These are phyloP conservation scores for Exophiala bonariae DNA, from an alignment of 2,329 filamentous ascomycete species.

Conservation along the genomic window DNA sequence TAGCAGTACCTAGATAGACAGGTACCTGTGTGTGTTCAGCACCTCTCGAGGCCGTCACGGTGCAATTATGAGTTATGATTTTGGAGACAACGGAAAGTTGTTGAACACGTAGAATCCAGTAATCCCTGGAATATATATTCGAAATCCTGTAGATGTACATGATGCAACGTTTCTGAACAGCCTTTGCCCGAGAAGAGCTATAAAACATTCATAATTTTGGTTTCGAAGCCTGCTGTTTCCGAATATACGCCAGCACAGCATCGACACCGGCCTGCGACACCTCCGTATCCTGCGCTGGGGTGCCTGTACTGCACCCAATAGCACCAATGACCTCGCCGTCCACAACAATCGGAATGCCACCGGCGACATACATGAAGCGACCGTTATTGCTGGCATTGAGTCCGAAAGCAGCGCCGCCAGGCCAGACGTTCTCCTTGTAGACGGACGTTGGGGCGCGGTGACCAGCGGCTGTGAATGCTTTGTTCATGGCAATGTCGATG, in stretches of 20 bases:
- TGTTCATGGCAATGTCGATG: constrained; percentile 53
- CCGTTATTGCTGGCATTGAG: constrained; percentile 52
- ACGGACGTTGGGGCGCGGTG: constrained; percentile 52
- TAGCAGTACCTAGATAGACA: too few species aligned
- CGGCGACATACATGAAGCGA: constrained; percentile 55
- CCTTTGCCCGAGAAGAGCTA: too few species aligned
- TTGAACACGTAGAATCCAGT: too few species aligned
- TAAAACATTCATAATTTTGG: constrained; percentile 40
- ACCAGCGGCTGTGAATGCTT: constrained; percentile 59
- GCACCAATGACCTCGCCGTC: constrained; percentile 53
- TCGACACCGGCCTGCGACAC: constrained; percentile 54
- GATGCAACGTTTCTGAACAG: too few species aligned
- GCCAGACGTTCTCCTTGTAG: constrained; percentile 56
- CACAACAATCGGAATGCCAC: constrained; percentile 53
- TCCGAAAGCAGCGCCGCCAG: constrained; percentile 53
- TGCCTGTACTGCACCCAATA: constrained; percentile 56
- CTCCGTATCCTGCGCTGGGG: constrained; percentile 55
- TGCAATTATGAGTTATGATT: too few species aligned
- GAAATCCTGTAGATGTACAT: too few species aligned
- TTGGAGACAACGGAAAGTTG: too few species aligned
- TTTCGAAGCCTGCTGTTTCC: constrained; percentile 36
- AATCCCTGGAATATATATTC: too few species aligned
- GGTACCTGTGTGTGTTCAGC: too few species aligned
- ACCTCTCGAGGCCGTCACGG: too few species aligned
- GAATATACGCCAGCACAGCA: constrained; percentile 41